Evolutionary conservation across 805 yeast species (phyloP).

Genomic region (Starmerella powellii): DNA sequence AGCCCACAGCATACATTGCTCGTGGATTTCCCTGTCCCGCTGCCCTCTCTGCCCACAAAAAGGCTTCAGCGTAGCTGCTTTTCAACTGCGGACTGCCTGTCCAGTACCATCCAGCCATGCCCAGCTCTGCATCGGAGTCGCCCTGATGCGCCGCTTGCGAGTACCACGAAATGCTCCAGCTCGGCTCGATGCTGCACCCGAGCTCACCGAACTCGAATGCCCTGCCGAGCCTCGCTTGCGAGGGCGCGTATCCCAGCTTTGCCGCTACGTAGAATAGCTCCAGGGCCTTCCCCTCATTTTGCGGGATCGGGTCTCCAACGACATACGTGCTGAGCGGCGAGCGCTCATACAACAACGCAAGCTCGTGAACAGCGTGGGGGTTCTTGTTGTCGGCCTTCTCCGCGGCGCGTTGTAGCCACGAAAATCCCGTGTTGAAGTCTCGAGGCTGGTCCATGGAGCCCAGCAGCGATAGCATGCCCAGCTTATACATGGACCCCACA

Average conservation of each 20-base stretch:
- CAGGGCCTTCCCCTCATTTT: constrained; percentile 34
- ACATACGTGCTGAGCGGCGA: constrained; percentile 31
- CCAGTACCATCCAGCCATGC: constrained; percentile 67
- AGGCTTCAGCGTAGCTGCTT: constrained; percentile 56
- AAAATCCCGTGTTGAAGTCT: constrained; percentile 35
- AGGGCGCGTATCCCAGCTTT: constrained; percentile 45
- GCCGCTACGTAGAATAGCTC: constrained; percentile 42
- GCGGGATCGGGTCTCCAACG: constrained; percentile 31
- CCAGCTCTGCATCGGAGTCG: constrained; percentile 57
- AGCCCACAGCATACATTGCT: constrained; percentile 63
- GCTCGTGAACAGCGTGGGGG: constrained; percentile 48
- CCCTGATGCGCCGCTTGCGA: constrained; percentile 53
- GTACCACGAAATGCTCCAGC: constrained; percentile 62
- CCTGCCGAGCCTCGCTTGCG: constrained; percentile 60
- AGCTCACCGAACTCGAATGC: constrained; percentile 60
- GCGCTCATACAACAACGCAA: constrained; percentile 45
- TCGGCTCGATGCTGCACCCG: constrained; percentile 41
- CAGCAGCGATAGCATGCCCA: constrained; percentile 51
- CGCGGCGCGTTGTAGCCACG: constrained; percentile 44
- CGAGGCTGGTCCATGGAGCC: constrained; percentile 34
- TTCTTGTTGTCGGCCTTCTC: constrained; percentile 34
- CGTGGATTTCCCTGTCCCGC: constrained; percentile 53
- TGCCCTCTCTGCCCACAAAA: constrained; percentile 63
- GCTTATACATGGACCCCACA: constrained; percentile 58
- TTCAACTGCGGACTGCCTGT: constrained; percentile 47